Conservation (phyloP, 2,329 filamentous ascomycete genomes). For the Stachybotrys echinatus region DNA sequence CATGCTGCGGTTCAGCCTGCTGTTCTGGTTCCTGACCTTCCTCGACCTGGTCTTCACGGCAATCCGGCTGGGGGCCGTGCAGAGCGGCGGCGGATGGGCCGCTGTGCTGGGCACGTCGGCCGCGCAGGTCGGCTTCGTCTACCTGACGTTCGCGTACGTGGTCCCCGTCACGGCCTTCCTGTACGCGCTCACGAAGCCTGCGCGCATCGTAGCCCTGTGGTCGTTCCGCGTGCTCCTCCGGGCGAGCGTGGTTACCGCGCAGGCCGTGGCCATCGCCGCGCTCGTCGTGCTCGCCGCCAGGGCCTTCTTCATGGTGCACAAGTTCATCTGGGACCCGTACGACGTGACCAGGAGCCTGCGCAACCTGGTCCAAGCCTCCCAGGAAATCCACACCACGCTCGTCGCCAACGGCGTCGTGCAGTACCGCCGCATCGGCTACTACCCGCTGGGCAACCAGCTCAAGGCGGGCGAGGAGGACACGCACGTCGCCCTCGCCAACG, state of each 20-base stretch:
- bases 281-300: background rate
- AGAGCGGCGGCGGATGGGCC: background rate
- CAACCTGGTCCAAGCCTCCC: background rate
- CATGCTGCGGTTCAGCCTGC: background rate
- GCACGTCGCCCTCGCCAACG: background rate
- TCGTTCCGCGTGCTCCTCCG: background rate
- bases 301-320: background rate
- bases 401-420: background rate
- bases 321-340: conserved; percentile 2
- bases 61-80: background rate
- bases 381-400: background rate
- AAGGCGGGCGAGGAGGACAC: background rate
- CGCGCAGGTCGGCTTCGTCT: background rate
- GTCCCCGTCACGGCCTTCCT: background rate
- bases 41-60: background rate
- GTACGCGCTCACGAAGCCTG: background rate
- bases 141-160: background rate
- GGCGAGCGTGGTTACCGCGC: background rate
- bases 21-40: background rate
- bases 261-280: background rate
- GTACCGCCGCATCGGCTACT: background rate
- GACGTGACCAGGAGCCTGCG: background rate
- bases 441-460: background rate
- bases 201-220: background rate
- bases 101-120: background rate